phyloP scores from a whole-genome alignment of 371 early-diverging fungal genomes.

The Circinella umbellata region DNA sequence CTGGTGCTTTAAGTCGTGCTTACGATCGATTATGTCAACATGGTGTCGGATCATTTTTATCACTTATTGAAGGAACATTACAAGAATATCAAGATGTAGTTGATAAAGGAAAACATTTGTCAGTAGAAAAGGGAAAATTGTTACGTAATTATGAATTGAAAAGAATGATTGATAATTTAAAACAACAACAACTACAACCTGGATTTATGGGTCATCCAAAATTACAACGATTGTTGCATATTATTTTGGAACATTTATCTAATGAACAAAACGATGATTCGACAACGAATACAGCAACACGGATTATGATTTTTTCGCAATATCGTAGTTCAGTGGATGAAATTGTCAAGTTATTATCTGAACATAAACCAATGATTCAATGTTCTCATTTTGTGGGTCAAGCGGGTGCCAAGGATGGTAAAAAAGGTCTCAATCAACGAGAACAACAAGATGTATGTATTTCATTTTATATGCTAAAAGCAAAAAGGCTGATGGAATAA shows the following conservation, averaged over 20 bases:
- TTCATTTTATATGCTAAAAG: neutral
- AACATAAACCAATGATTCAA: constrained; percentile 73
- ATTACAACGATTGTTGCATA: constrained; percentile 64
- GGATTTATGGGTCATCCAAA: constrained; percentile 85
- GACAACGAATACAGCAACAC: constrained; percentile 40
- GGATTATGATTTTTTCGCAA: constrained; percentile 90
- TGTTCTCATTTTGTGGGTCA: constrained; percentile 89
- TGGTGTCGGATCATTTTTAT: constrained; percentile 68
- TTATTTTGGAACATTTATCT: constrained; percentile 73
- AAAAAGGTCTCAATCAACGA: constrained; percentile 80
- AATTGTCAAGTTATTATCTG: constrained; percentile 66
- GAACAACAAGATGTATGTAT: constrained; percentile 78
- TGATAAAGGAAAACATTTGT: constrained; percentile 27
- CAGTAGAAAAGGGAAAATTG: constrained; percentile 22
- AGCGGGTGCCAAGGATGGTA: constrained; percentile 58
- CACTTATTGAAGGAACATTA: constrained; percentile 38
- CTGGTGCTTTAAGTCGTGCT: constrained; percentile 51
- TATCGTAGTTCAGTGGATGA: constrained; percentile 89
- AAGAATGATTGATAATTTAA: constrained; percentile 18
- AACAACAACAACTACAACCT: constrained; percentile 34
- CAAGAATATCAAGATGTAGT: constrained; percentile 10
- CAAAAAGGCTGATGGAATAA: no score
- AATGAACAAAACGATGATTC: neutral
- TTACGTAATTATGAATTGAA: constrained; percentile 23
- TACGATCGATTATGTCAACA: constrained; percentile 61